Evolutionary conservation across 345 rosid genomes (phyloP), one percentile per base, ranked within the genome.

Genomic region (Brassica cretica): DNA sequence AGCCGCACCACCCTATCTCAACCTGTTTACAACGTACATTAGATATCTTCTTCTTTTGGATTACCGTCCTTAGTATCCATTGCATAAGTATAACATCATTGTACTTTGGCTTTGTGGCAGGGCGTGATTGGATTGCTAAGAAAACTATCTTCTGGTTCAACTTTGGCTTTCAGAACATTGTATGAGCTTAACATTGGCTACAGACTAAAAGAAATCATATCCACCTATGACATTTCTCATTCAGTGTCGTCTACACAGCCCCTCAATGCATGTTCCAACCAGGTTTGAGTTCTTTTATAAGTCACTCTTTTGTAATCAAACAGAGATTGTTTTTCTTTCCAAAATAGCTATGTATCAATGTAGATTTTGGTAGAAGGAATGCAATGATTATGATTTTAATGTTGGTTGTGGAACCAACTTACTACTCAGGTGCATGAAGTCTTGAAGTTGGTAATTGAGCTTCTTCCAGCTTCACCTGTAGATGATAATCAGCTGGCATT

Each of bases 391-490:
- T 56, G 68, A 62, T 76, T 21, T 21, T 65, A 19, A 44, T 65
- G 5, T 39, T 66, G 59, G 32, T 59, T 64, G 32, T 72, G 53
- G 60, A 68, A 70, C 19, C 30, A 24, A 14, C 75, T 79, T 56
- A 55, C 53, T 55, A 46, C 60, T 59, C 86, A 94, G 98, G 91
- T 92, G 73, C 89, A 86, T 79, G 98, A 91, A 87, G 90, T 94
- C 76, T 82, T 94, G 86, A 94, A 92, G 88, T 81, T 94, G 90
- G 85, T 94, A 25, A 86, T 88, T 81, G 94, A 84, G 85, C 93
- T 94, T 80, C 91, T 94, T 46, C 98, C 97, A 30, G 61, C 82
- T 18, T 76, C 87, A 64, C 71, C 79, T 21, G 79, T 73, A 64
- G 87, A 78, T 49, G 83, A 74, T 74, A 55, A 37, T 84, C 90